These are phyloP conservation scores for Pogostemon cablin DNA, from an alignment of 257 asterid species.

Conservation along the genomic window DNA sequence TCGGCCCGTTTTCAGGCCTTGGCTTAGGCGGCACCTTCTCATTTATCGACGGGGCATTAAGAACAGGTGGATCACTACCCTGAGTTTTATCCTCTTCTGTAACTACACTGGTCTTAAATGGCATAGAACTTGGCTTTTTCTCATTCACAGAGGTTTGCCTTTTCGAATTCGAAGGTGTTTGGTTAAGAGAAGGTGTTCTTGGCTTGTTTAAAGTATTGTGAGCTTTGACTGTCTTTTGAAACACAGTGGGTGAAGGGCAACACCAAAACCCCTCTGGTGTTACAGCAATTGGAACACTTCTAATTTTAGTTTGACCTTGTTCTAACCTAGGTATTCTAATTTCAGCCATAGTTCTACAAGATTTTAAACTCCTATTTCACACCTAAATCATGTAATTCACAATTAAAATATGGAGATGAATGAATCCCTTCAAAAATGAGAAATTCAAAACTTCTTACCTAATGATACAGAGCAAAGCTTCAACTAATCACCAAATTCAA, in stretches of 20 bases:
- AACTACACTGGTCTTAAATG: conserved; percentile 40
- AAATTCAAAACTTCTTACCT: not conserved
- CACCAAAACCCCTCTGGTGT: conserved; percentile 99
- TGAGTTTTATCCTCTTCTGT: conserved; percentile 47
- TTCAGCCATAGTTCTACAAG: conserved; percentile 60
- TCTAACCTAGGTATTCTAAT: conserved; percentile 68
- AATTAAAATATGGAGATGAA: conserved; percentile 15
- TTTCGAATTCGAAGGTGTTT: conserved; percentile 41
- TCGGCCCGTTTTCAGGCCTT: conserved; percentile 59
- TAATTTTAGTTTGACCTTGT: conserved; percentile 70
- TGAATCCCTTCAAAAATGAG: conserved; percentile 12
- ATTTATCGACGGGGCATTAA: conserved; percentile 36
- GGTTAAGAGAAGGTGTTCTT: conserved; percentile 45
- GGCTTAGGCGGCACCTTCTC: conserved; percentile 51
- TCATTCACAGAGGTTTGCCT: conserved; percentile 51
- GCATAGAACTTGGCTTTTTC: conserved; percentile 42
- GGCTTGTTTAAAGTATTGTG: conserved; percentile 65
- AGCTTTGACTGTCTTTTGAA: conserved; percentile 65
- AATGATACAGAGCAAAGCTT: not conserved
- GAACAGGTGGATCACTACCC: conserved; percentile 44
- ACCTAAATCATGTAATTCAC: conserved; percentile 33
- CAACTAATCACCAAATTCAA: conserved; percentile 14
- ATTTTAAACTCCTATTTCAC: conserved; percentile 31
- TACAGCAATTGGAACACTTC: conserved; percentile 88
- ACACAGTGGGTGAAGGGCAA: conserved; percentile 90